These are phyloP conservation scores for Pleodorina starrii DNA, from an alignment of 139 green algal species.

Conservation along the genomic window DNA sequence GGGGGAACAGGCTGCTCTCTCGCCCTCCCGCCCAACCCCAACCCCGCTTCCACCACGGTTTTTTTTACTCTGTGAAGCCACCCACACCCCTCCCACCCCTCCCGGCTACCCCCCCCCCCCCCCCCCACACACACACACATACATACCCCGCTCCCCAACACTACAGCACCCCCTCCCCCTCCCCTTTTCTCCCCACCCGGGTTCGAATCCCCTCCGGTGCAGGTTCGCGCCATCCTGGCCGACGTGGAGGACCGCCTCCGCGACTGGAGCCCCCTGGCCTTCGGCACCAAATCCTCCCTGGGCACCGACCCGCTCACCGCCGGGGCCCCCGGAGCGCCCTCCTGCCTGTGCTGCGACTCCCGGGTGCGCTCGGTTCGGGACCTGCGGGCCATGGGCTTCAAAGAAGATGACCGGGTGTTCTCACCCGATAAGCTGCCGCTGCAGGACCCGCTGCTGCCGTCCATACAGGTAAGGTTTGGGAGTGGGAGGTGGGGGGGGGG, in stretches of 20 bases:
- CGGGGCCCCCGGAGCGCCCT: slow-evolving; percentile 43
- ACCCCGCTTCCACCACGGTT: too few relatives aligned
- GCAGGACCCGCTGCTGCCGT: slow-evolving; percentile 54
- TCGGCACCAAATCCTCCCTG: slow-evolving; percentile 57
- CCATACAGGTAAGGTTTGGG: slow-evolving; percentile 47
- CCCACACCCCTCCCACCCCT: too few relatives aligned
- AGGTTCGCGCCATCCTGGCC: slow-evolving; percentile 62
- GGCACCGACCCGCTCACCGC: slow-evolving; percentile 30
- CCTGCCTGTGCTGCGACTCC: slow-evolving; percentile 63
- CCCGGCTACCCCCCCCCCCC: too few relatives aligned
- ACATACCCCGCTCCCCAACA: neutral
- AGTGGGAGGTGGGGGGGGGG: too few relatives aligned
- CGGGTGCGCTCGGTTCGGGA: slow-evolving; percentile 60
- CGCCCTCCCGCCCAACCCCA: too few relatives aligned
- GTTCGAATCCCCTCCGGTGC: neutral
- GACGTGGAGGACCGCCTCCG: slow-evolving; percentile 63
- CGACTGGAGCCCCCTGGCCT: slow-evolving; percentile 56
- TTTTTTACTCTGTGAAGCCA: too few relatives aligned
- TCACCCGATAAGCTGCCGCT: slow-evolving; percentile 54
- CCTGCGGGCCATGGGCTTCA: slow-evolving; percentile 60
- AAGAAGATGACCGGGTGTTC: slow-evolving; percentile 54
- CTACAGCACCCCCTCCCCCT: neutral
- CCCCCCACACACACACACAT: too few relatives aligned
- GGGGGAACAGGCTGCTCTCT: too few relatives aligned
- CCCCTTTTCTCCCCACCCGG: too few relatives aligned